Evolutionary conservation across 2,329 filamentous ascomycete species (phyloP).

Genomic region (Biscogniauxia sp.): DNA sequence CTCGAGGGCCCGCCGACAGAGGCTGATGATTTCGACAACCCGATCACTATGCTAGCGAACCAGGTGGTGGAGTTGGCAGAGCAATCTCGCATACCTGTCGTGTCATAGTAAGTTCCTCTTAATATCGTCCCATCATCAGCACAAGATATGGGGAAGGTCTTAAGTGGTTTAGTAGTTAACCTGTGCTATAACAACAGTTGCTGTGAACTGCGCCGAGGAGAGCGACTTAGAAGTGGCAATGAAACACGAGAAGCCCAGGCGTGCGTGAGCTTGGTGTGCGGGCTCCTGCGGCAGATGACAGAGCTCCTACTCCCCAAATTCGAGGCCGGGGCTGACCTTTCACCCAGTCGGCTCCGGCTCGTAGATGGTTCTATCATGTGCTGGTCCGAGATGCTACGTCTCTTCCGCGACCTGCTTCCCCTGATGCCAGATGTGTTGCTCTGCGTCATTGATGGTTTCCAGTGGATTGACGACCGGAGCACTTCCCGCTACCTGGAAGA

Average conservation of each 20-base stretch:
- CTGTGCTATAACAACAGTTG: background rate
- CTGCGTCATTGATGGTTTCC: slow-evolving; percentile 11
- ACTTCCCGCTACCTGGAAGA: slow-evolving; percentile 10
- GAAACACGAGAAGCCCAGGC: slow-evolving; percentile 11
- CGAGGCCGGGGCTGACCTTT: slow-evolving; percentile 3
- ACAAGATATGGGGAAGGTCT: background rate
- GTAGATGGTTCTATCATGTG: slow-evolving; percentile 11
- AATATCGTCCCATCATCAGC: background rate
- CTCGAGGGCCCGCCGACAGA: slow-evolving; percentile 9
- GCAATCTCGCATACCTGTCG: slow-evolving; percentile 4
- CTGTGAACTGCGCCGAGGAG: slow-evolving; percentile 13
- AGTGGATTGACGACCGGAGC: slow-evolving; percentile 12
- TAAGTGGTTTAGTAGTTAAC: background rate
- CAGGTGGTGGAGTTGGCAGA: slow-evolving; percentile 9
- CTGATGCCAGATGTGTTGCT: slow-evolving; percentile 12
- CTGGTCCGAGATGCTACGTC: slow-evolving; percentile 9
- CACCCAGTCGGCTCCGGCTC: slow-evolving; percentile 1
- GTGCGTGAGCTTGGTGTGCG: slow-evolving; percentile 6
- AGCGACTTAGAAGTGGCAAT: slow-evolving; percentile 5
- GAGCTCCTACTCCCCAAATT: slow-evolving; percentile 9
- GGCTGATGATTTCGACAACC: slow-evolving; percentile 7
- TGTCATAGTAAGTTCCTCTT: slow-evolving; percentile 12
- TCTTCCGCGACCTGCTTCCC: slow-evolving; percentile 9
- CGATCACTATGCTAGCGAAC: slow-evolving; percentile 9
- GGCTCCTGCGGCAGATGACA: slow-evolving; percentile 12